phyloP scores from a whole-genome alignment of 2,329 filamentous ascomycete genomes.

The Orbilia quercus region DNA sequence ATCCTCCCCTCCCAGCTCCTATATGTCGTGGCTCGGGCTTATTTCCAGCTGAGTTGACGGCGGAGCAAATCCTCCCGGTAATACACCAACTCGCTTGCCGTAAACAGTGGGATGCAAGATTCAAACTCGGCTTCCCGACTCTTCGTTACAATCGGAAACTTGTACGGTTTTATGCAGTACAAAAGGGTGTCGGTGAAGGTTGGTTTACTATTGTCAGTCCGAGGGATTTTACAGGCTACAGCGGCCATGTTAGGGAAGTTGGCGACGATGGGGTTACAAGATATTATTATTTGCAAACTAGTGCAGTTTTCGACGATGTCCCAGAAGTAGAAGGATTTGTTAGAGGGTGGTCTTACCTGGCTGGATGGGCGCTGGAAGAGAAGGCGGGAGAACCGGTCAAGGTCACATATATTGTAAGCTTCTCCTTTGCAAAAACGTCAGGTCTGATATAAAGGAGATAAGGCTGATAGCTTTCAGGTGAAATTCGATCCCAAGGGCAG shows the following conservation, averaged over 20 bases:
- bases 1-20: slow-evolving; percentile 43
- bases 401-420: slow-evolving; percentile 43
- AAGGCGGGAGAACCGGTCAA: slow-evolving; percentile 29
- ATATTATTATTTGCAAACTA: slow-evolving; percentile 49
- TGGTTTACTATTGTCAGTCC: slow-evolving; percentile 49
- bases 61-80: slow-evolving; percentile 43
- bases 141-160: slow-evolving; percentile 40
- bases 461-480: slow-evolving; percentile 23
- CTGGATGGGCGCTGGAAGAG: slow-evolving; percentile 45
- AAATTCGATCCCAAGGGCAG: slow-evolving; percentile 54
- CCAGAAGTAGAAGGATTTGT: slow-evolving; percentile 38
- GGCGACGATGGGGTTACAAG: slow-evolving; percentile 50
- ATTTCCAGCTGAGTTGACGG: slow-evolving; percentile 33
- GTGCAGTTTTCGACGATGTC: slow-evolving; percentile 45
- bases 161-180: slow-evolving; percentile 47
- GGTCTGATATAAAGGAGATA: not conserved
- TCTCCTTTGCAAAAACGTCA: no score
- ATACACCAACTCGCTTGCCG: slow-evolving; percentile 44
- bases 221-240: slow-evolving; percentile 53
- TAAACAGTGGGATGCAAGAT: slow-evolving; percentile 41
- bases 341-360: slow-evolving; percentile 36
- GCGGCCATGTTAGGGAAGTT: slow-evolving; percentile 46
- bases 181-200: slow-evolving; percentile 48
- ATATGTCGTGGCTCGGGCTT: slow-evolving; percentile 34
- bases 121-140: slow-evolving; percentile 40